These are phyloP conservation scores for Blastobotrys proliferans DNA, from an alignment of 1,139 yeast species.

Conservation along the genomic window DNA sequence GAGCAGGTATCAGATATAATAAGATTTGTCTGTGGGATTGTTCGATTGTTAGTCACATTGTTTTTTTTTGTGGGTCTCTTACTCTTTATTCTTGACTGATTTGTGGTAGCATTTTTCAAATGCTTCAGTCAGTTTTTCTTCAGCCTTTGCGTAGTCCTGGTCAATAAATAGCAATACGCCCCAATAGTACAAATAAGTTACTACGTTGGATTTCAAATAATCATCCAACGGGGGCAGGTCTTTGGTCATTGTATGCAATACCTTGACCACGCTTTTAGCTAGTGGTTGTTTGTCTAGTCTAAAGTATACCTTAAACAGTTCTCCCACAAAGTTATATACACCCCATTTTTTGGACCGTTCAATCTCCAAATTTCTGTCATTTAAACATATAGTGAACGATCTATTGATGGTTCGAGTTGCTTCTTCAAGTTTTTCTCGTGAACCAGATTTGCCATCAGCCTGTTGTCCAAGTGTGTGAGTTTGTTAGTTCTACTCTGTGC, in stretches of 20 bases:
- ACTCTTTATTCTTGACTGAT: slow-evolving; percentile 35
- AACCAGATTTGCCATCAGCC: slow-evolving; percentile 10
- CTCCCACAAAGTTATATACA: slow-evolving; percentile 69
- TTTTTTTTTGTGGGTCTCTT: background rate
- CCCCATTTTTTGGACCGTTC: slow-evolving; percentile 54
- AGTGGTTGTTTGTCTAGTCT: slow-evolving; percentile 65
- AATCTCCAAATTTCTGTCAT: slow-evolving; percentile 62
- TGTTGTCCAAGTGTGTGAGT: background rate
- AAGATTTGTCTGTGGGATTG: slow-evolving; percentile 25
- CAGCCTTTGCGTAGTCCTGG: slow-evolving; percentile 52
- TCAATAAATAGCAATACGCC: slow-evolving; percentile 62
- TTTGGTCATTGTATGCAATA: slow-evolving; percentile 52
- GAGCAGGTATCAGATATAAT: slow-evolving; percentile 37
- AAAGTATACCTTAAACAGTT: slow-evolving; percentile 70
- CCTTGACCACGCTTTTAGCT: slow-evolving; percentile 76
- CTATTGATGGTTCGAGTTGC: slow-evolving; percentile 55
- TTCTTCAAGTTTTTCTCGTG: slow-evolving; percentile 43
- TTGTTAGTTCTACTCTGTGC: too few relatives aligned
- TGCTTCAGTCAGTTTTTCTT: slow-evolving; percentile 48
- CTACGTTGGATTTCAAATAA: slow-evolving; percentile 50
- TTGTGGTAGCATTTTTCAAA: slow-evolving; percentile 36
- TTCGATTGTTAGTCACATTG: background rate
- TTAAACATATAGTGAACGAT: slow-evolving; percentile 72
- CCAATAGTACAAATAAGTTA: slow-evolving; percentile 61
- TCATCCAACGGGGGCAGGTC: slow-evolving; percentile 48